Percentiles rank a stretch among this genome's conserved stretches.
Evolutionary conservation across 257 asterid genomes (phyloP).

Genomic region (Mentha longifolia): DNA sequence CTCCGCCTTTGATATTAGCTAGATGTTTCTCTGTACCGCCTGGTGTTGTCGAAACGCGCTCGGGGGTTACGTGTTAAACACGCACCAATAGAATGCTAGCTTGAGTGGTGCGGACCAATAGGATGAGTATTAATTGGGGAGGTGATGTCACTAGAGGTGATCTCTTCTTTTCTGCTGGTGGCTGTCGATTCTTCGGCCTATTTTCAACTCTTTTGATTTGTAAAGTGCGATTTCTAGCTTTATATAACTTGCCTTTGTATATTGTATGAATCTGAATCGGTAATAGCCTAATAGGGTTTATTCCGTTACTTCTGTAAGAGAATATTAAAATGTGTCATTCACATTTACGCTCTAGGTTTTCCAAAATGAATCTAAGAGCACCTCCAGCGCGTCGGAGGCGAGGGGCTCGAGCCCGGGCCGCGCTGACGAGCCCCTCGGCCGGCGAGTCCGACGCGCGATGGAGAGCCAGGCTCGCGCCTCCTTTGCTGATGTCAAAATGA

Average conservation of each 20-base stretch:
- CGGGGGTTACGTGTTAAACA: background rate
- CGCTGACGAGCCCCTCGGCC: too few species aligned
- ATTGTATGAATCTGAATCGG: background rate
- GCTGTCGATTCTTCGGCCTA: background rate
- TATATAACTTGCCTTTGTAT: background rate
- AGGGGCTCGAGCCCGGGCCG: too few species aligned
- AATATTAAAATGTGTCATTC: too few species aligned
- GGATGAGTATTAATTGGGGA: background rate
- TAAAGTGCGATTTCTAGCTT: background rate
- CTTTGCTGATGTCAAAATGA: too few species aligned
- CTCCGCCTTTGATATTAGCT: constrained; percentile 10
- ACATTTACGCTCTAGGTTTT: too few species aligned
- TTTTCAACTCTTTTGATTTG: background rate
- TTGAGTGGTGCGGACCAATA: constrained; percentile 36
- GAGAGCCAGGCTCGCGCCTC: too few species aligned
- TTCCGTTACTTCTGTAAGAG: too few species aligned
- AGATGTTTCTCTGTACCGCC: background rate
- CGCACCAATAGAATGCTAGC: constrained; percentile 39
- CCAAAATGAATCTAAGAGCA: too few species aligned
- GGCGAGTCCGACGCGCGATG: too few species aligned
- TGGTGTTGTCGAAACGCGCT: constrained; percentile 11
- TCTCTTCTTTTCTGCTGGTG: background rate
- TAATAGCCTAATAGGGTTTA: too few species aligned
- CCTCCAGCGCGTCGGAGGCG: too few species aligned
- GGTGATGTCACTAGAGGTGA: constrained; percentile 24